These are phyloP conservation scores for Macroventuria anomochaeta DNA, from an alignment of 2,329 filamentous ascomycete genomes.

Conservation along the genomic window DNA sequence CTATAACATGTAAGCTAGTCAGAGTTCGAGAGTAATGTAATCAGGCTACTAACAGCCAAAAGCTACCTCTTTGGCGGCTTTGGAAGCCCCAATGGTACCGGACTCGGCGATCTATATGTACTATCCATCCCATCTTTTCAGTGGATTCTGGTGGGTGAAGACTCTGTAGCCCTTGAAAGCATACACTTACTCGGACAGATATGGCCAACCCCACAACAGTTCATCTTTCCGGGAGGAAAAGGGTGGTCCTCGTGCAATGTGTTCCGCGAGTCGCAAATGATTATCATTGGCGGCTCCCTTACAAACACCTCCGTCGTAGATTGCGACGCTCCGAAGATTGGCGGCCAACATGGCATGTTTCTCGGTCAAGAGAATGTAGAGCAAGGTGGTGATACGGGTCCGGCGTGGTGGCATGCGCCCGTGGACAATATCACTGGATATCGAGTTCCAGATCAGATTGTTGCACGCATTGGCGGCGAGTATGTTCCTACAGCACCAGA, in stretches of 20 bases:
- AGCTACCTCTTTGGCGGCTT: slow-evolving; percentile 67
- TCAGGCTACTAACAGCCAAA: too few relatives aligned
- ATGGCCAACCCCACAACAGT: too few relatives aligned
- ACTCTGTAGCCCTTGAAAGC: too few relatives aligned
- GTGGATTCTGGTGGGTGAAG: slow-evolving; percentile 65
- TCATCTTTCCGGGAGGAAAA: too few relatives aligned
- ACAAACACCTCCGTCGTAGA: slow-evolving; percentile 47
- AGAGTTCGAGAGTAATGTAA: too few relatives aligned
- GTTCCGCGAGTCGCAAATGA: slow-evolving; percentile 61
- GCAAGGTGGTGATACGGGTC: too few relatives aligned
- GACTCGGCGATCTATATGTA: slow-evolving; percentile 67
- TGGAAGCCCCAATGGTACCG: slow-evolving; percentile 55
- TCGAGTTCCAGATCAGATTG: slow-evolving; percentile 56
- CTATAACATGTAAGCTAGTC: slow-evolving; percentile 71
- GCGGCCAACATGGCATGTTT: slow-evolving; percentile 61
- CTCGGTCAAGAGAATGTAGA: slow-evolving; percentile 52
- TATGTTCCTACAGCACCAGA: too few relatives aligned
- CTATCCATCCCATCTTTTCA: slow-evolving; percentile 65
- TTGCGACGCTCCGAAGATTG: slow-evolving; percentile 59
- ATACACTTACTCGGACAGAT: too few relatives aligned
- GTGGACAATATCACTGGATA: slow-evolving; percentile 15
- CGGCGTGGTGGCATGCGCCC: slow-evolving; percentile 34
- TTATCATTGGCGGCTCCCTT: slow-evolving; percentile 65
- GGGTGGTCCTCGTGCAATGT: slow-evolving; percentile 62
- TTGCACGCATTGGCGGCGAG: slow-evolving; percentile 49